A percentile compares a stretch with the other conserved stretches of the same genome.
These are phyloP conservation scores for Papiliotrema laurentii DNA, from an alignment of 1,284 basidiomycete species.

Conservation along the genomic window DNA sequence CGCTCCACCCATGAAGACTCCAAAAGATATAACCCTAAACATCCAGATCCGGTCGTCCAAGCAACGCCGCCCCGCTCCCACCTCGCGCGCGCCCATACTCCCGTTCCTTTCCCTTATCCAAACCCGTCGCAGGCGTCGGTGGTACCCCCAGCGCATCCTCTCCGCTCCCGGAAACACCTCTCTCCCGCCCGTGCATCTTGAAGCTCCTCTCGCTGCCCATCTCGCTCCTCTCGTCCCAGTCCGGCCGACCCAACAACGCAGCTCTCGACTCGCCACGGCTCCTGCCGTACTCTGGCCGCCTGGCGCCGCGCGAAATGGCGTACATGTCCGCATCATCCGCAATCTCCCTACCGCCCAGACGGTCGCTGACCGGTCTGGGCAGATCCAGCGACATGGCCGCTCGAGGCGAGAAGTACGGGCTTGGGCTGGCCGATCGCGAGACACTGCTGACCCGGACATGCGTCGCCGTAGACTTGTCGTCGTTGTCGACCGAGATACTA, in stretches of 20 bases:
- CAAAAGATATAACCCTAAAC: too few species aligned
- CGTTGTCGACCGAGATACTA: background rate
- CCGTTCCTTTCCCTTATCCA: background rate
- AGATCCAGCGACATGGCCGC: conserved; percentile 19
- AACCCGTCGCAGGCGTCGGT: background rate
- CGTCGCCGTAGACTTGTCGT: background rate
- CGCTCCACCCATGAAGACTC: too few species aligned
- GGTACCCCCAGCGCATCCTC: background rate
- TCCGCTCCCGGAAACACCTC: background rate
- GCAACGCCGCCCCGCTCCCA: conserved; percentile 10
- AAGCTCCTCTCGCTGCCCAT: background rate
- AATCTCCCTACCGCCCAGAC: conserved; percentile 23
- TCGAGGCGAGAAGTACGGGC: conserved; percentile 3
- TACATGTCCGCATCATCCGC: conserved; percentile 30
- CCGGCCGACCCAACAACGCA: conserved; percentile 16
- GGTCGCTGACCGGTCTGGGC: conserved; percentile 1
- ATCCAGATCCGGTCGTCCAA: conserved; percentile 7
- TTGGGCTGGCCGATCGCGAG: background rate
- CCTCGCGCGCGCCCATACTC: conserved; percentile 6
- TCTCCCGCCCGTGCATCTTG: background rate
- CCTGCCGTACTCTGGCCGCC: conserved; percentile 25
- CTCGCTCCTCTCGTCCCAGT: conserved; percentile 14
- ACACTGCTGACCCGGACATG: background rate
- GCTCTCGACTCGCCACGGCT: conserved; percentile 32
- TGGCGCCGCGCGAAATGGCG: conserved; percentile 22